These are phyloP conservation scores for Capsicum pubescens DNA, from an alignment of 257 asterid species.

Conservation along the genomic window DNA sequence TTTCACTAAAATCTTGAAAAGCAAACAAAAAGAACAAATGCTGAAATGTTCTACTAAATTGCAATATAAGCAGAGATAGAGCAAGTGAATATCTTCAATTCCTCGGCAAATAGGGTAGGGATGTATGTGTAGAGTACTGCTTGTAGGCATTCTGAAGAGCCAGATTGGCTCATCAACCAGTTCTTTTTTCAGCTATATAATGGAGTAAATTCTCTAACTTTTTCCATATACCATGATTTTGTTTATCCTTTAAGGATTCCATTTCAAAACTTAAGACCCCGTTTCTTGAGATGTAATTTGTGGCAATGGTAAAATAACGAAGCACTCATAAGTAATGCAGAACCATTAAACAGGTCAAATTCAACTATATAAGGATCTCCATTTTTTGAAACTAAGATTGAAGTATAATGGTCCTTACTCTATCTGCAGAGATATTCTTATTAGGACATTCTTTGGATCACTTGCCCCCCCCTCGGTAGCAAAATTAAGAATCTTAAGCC, in stretches of 20 bases:
- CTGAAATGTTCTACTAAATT: background rate
- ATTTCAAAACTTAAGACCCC: no score
- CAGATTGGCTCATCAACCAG: background rate
- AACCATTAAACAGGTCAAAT: no score
- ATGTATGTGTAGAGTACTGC: background rate
- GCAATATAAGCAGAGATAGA: background rate
- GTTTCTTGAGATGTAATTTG: no score
- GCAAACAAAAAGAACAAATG: background rate
- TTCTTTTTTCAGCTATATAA: background rate
- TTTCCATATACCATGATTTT: no score
- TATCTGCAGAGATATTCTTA: background rate
- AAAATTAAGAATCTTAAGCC: background rate
- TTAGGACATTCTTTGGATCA: background rate
- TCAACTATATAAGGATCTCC: no score
- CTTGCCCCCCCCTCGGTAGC: background rate
- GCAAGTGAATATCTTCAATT: background rate
- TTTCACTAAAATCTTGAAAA: background rate
- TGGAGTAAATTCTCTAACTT: no score
- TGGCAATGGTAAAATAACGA: no score
- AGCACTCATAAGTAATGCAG: no score
- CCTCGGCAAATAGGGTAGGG: background rate
- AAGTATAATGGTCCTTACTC: background rate
- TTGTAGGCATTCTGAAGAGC: background rate
- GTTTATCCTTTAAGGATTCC: no score
- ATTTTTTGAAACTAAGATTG: no score